Conservation (phyloP, 345 rosid species). For the Syzygium aromaticum region DNA sequence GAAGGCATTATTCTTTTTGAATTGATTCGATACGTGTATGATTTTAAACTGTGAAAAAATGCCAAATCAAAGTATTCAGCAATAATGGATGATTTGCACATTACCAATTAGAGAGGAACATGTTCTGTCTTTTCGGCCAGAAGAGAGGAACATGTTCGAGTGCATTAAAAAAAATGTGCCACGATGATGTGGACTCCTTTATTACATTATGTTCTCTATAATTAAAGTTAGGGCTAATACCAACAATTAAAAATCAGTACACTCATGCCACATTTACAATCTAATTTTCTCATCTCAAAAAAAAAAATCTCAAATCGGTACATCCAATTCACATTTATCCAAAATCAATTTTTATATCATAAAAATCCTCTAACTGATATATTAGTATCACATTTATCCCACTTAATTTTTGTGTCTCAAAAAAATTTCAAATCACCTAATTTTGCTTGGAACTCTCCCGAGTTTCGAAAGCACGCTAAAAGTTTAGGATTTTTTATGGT, state of each 20-base stretch:
- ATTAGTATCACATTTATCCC: not conserved
- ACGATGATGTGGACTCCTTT: no score
- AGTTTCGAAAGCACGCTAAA: accelerated
- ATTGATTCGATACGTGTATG: no score
- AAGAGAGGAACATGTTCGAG: no score
- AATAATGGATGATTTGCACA: not conserved
- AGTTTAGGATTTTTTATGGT: not conserved
- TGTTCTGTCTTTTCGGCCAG: no score
- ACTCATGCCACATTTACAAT: not conserved
- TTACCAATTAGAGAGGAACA: no score
- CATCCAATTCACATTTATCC: not conserved
- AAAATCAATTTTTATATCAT: accelerated
- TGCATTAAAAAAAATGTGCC: no score
- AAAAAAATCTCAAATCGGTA: accelerated
- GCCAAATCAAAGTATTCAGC: not conserved
- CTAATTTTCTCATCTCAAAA: not conserved
- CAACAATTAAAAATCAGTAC: not conserved
- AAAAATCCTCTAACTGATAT: accelerated
- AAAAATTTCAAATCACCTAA: not conserved
- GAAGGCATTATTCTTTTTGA: not conserved
- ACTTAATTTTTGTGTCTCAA: not conserved
- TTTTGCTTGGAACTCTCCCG: no score
- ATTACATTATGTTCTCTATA: no score
- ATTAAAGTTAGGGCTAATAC: not conserved
- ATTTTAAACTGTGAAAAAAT: no score